phyloP scores from a whole-genome alignment of 2,329 filamentous ascomycete genomes.

The Pyricularia pennisetigena region DNA sequence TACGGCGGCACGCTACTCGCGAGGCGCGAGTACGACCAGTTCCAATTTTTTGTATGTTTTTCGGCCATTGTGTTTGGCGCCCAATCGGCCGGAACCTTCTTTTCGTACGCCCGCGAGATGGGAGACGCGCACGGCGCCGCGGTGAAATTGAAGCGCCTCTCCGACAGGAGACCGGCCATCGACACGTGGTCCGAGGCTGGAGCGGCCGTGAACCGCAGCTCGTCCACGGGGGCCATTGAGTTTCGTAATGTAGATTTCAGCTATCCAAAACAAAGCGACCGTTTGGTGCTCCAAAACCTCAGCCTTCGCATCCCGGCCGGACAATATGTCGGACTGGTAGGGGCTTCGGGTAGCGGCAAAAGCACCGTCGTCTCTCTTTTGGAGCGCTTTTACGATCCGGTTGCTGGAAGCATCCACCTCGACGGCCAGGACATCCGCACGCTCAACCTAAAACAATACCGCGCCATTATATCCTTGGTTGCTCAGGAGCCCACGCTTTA shows the following conservation, averaged over 20 bases:
- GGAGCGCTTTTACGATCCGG: slow-evolving; percentile 89
- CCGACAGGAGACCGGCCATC: slow-evolving; percentile 72
- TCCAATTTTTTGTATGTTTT: slow-evolving; percentile 91
- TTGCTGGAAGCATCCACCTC: slow-evolving; percentile 68
- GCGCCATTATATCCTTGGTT: slow-evolving; percentile 74
- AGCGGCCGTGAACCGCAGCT: slow-evolving; percentile 45
- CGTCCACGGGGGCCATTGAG: slow-evolving; percentile 65
- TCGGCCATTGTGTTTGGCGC: slow-evolving; percentile 81
- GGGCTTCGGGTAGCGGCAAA: slow-evolving; percentile 91
- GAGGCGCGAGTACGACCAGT: slow-evolving; percentile 60
- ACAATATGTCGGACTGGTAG: slow-evolving; percentile 82
- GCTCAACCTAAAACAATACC: slow-evolving; percentile 79
- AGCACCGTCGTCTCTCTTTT: slow-evolving; percentile 85
- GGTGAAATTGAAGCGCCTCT: slow-evolving; percentile 67
- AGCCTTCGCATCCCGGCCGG: slow-evolving; percentile 65
- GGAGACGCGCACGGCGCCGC: slow-evolving; percentile 84
- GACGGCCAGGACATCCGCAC: slow-evolving; percentile 74
- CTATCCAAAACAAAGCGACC: slow-evolving; percentile 83
- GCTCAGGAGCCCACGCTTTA: slow-evolving; percentile 92
- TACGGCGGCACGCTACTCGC: slow-evolving; percentile 74
- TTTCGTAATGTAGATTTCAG: slow-evolving; percentile 91
- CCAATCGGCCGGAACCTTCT: slow-evolving; percentile 82
- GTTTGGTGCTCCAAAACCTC: slow-evolving; percentile 81
- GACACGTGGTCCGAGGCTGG: slow-evolving; percentile 73
- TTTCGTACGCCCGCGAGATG: slow-evolving; percentile 87